Conservation (phyloP, 352 stramenopile genomes). For the Globisporangium ultimum region DNA sequence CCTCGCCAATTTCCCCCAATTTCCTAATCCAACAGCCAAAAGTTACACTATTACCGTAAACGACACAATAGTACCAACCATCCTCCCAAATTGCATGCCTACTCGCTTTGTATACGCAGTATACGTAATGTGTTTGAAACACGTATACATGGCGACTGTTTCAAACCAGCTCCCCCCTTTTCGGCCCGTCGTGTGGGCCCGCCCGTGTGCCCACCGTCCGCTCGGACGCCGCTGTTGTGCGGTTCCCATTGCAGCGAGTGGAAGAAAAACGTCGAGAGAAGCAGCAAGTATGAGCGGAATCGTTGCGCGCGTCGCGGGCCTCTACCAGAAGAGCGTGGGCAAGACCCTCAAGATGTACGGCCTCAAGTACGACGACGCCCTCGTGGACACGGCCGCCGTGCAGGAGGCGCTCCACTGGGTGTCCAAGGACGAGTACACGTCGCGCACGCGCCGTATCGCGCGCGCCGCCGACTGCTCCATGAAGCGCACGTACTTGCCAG, state of each 20-base stretch:
- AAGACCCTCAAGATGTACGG: conserved; percentile 80
- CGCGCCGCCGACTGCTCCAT: conserved; percentile 80
- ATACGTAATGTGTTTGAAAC: background rate
- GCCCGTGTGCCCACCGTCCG: background rate
- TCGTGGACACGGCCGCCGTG: conserved; percentile 79
- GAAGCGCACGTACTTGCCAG: conserved; percentile 82
- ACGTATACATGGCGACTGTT: background rate
- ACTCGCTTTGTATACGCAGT: background rate
- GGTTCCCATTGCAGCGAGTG: conserved; percentile 5
- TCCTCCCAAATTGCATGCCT: background rate
- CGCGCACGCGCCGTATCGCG: conserved; percentile 76
- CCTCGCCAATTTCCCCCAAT: too few relatives aligned
- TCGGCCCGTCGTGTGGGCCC: background rate
- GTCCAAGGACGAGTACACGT: conserved; percentile 67
- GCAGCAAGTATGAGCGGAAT: conserved; percentile 35
- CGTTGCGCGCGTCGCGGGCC: conserved; percentile 51
- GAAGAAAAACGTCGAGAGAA: conserved; percentile 16
- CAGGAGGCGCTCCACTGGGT: conserved; percentile 83
- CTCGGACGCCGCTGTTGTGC: background rate
- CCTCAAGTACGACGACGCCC: conserved; percentile 85
- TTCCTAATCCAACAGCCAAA: too few relatives aligned
- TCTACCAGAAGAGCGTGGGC: conserved; percentile 85
- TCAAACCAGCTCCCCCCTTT: background rate
- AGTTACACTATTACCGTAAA: background rate
- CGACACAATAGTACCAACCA: background rate